Base-by-base conservation (phyloP, 495 filamentous ascomycete species). In the Aspergillus egyptiacus region DNA sequence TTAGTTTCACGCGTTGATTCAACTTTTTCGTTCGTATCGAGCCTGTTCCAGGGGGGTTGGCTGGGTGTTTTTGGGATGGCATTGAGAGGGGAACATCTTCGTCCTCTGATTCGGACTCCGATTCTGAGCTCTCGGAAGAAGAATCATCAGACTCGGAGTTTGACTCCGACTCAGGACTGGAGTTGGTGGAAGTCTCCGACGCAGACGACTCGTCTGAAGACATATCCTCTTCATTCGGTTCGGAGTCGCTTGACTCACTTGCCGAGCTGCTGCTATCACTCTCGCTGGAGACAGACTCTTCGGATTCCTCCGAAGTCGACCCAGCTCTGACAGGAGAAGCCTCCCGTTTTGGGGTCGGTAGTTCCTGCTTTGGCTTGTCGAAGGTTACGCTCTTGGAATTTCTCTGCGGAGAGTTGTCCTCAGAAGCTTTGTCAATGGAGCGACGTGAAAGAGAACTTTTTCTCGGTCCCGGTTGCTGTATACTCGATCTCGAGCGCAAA, bases 1-100 rank as follows among this genome's bases (percentile, higher is more conserved):
- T 61, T 25, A 76, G 57, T 48, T 71, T 74, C 45, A 69, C 69
- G 28, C 82, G 71, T 9, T 65, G 59, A 51, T 86, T 86, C 48
- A 75, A 75, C 18, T 70, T 67, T 36, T 71, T 72, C 2, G 82
- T 86, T 37, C 56, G 51, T 8, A 54, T 30, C n/a, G 65, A 75
- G 23, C 81, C 80, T 30, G 67, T 31, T 7, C 67, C 67, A 46
- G 69, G 69, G 24, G 63, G 57, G 15, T 62, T 65, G 7, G 55
- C 34, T 19, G 2, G 50, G 18, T 2, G 31, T 22, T 19, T 45
- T 57, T 14, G 15, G 56, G 23, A 64, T 63, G n/a, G 46, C 57
- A 6, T 13, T 24, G 10, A 22, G 3, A 27, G 9, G 19, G 30
- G 5, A 27, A 28, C 47, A 22, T 42, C 47, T 36, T 58, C 52